phyloP scores from a whole-genome alignment of 768 basidiomycete genomes.

The Kwoniella bestiolae region DNA sequence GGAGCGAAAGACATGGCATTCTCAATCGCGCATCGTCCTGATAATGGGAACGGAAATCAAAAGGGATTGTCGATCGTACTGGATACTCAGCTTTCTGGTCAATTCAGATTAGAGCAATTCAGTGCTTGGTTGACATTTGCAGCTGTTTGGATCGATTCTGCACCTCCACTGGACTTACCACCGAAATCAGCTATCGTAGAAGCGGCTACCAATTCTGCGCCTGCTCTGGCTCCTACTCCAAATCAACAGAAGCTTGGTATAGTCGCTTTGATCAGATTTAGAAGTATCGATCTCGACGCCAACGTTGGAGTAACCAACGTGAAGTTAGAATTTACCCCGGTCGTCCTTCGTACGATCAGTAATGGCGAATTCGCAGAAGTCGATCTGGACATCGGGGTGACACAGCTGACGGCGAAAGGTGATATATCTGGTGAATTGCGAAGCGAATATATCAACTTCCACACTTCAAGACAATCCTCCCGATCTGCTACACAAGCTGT shows the following conservation, averaged over 20 bases:
- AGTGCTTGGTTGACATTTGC: constrained; percentile 84
- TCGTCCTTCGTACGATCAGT: constrained; percentile 69
- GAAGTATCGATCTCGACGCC: constrained; percentile 72
- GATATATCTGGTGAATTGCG: constrained; percentile 50
- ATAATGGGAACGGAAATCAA: constrained; percentile 50
- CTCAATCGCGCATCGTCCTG: constrained; percentile 69
- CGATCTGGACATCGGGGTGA: constrained; percentile 66
- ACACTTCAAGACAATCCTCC: constrained; percentile 40
- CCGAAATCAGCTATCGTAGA: constrained; percentile 41
- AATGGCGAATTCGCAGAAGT: constrained; percentile 68
- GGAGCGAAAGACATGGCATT: constrained; percentile 73
- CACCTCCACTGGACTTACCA: constrained; percentile 42
- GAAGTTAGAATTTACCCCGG: constrained; percentile 68
- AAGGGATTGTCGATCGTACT: constrained; percentile 73
- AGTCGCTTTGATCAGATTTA: constrained; percentile 70
- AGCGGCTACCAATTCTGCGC: constrained; percentile 16
- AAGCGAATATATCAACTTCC: constrained; percentile 41
- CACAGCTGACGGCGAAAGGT: constrained; percentile 62
- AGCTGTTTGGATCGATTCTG: constrained; percentile 55
- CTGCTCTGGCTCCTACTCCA: not conserved
- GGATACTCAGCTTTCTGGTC: constrained; percentile 83
- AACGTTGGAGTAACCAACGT: constrained; percentile 81
- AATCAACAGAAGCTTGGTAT: constrained; percentile 61
- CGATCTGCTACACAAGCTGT: constrained; percentile 25
- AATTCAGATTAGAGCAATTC: constrained; percentile 78